Evolutionary conservation across 169 alveolate species (phyloP).

Genomic region (Amoebophrya sp.): DNA sequence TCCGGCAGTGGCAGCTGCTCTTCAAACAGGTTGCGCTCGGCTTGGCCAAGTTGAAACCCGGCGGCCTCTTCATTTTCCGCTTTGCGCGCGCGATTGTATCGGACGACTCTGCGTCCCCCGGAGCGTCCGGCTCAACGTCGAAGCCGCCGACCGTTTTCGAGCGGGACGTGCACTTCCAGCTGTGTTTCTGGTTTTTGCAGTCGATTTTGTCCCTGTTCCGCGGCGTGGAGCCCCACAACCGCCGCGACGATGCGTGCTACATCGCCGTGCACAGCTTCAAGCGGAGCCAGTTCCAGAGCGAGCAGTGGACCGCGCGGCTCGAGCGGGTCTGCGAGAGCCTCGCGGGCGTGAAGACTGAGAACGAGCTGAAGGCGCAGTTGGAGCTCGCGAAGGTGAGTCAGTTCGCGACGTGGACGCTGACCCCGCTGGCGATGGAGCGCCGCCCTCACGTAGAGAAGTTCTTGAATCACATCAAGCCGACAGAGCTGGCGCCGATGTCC

Average conservation of each 20-base stretch:
- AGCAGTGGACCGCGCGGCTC: neutral
- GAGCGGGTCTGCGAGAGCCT: neutral
- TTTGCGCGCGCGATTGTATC: no score
- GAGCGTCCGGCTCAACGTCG: no score
- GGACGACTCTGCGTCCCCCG: no score
- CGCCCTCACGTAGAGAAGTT: neutral
- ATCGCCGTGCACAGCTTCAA: neutral
- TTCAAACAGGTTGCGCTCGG: neutral
- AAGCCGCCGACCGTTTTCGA: no score
- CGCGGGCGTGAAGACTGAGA: neutral
- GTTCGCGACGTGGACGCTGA: neutral
- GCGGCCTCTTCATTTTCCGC: neutral
- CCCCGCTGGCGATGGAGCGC: neutral
- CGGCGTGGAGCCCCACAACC: neutral
- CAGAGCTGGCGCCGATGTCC: neutral
- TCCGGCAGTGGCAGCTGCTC: neutral
- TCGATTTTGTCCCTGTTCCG: neutral
- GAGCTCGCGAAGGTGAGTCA: neutral
- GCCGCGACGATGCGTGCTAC: neutral
- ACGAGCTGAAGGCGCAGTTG: neutral
- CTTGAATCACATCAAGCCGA: neutral
- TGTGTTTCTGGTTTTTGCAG: neutral
- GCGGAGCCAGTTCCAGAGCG: neutral
- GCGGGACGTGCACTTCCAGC: neutral
- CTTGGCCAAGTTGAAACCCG: neutral